Percentiles rank a stretch among this genome's conserved stretches.
Conservation (phyloP, 2,329 filamentous ascomycete genomes). For the Paraphaeosphaeria minitans region DNA sequence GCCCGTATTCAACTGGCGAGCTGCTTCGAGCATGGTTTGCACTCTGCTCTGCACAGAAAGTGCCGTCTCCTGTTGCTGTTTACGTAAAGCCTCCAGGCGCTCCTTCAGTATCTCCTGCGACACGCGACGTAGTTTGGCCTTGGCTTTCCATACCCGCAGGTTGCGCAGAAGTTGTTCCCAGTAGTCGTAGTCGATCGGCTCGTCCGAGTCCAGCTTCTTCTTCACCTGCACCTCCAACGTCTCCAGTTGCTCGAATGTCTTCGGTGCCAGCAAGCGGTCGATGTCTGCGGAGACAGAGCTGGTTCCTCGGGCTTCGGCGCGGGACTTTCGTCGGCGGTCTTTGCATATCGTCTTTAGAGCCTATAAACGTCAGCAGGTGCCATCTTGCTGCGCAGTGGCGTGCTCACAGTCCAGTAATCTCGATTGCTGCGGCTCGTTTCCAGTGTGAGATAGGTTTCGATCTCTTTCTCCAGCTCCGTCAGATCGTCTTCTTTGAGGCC, state of each 20-base stretch:
- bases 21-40: constrained; percentile 49
- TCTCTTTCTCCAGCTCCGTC: constrained; percentile 78
- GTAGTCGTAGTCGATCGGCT: constrained; percentile 94
- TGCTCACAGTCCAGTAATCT: constrained; percentile 79
- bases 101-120: constrained; percentile 76
- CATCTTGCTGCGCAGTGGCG: constrained; percentile 19
- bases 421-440: constrained; percentile 78
- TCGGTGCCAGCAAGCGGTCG: constrained; percentile 82
- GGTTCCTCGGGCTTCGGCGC: constrained; percentile 75
- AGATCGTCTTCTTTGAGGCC: constrained; percentile 70
- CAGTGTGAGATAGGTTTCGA: constrained; percentile 76
- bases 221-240: constrained; percentile 85
- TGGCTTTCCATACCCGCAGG: constrained; percentile 88
- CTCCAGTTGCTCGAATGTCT: constrained; percentile 85
- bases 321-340: constrained; percentile 71
- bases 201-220: constrained; percentile 82
- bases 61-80: constrained; percentile 72
- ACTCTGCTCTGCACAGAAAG: constrained; percentile 60
- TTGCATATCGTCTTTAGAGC: constrained; percentile 84
- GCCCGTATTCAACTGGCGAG: constrained; percentile 10
- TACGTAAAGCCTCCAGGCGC: constrained; percentile 68
- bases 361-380: constrained; percentile 45
- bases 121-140: constrained; percentile 78
- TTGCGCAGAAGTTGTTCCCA: constrained; percentile 92
- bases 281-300: constrained; percentile 86